Conservation (phyloP, 306 rosid genomes). For the Prunus persica region Prunus_persica_NCBIv2 NC_034015.1:13804001-13804500, state of each 20-base stretch:
- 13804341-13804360: background rate
- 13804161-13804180: background rate
- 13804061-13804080: background rate
- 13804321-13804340: background rate
- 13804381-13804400: background rate
- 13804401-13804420: background rate
- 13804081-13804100: background rate
- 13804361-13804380: background rate
- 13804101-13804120: background rate
- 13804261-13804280: too few relatives aligned
- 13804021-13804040: background rate
- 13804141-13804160: background rate
- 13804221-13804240: background rate
- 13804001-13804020: background rate
- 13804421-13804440: background rate
- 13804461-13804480: background rate
- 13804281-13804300: background rate
- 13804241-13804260: background rate
- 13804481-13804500: background rate
- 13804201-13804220: background rate
- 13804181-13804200: constrained; percentile 8
- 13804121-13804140: background rate
- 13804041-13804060: too few relatives aligned
- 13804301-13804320: background rate
- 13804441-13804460: background rate